Percentiles rank a stretch among this genome's conserved stretches.
phyloP scores from a whole-genome alignment of 2,329 filamentous ascomycete species.

The Talaromyces sp. region DNA sequence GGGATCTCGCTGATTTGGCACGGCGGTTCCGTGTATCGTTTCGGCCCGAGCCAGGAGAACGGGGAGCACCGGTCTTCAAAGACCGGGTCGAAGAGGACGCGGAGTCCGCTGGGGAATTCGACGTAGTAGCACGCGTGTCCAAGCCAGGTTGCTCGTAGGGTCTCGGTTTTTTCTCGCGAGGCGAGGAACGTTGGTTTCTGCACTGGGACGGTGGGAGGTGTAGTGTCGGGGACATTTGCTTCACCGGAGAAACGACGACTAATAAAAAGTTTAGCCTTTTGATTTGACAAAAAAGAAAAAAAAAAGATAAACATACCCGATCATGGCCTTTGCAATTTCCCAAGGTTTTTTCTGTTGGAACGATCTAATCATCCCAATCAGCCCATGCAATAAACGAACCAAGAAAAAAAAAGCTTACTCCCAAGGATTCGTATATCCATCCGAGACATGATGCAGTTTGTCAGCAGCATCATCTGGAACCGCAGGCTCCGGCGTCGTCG shows the following conservation, averaged over 20 bases:
- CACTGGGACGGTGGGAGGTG: slow-evolving; percentile 61
- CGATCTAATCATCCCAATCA: slow-evolving; percentile 1
- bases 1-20: slow-evolving; percentile 76
- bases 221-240: slow-evolving; percentile 55
- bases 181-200: slow-evolving; percentile 63
- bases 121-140: slow-evolving; percentile 92
- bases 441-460: slow-evolving; percentile 36
- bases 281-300: background rate
- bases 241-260: slow-evolving; percentile 46
- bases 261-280: background rate
- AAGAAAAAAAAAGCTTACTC: slow-evolving; percentile 35
- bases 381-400: background rate
- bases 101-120: slow-evolving; percentile 79
- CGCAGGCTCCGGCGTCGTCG: slow-evolving; percentile 22
- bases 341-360: background rate
- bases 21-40: slow-evolving; percentile 71
- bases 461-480: slow-evolving; percentile 34
- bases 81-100: slow-evolving; percentile 89
- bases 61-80: slow-evolving; percentile 85
- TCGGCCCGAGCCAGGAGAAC: slow-evolving; percentile 63
- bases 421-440: slow-evolving; percentile 42
- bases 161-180: slow-evolving; percentile 52
- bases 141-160: slow-evolving; percentile 77
- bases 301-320: slow-evolving; percentile 1
- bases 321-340: slow-evolving; percentile 1